A percentile compares a stretch with the other conserved stretches of the same genome.
Conservation (phyloP, 1,139 yeast species). For the Pichia sp. region DNA sequence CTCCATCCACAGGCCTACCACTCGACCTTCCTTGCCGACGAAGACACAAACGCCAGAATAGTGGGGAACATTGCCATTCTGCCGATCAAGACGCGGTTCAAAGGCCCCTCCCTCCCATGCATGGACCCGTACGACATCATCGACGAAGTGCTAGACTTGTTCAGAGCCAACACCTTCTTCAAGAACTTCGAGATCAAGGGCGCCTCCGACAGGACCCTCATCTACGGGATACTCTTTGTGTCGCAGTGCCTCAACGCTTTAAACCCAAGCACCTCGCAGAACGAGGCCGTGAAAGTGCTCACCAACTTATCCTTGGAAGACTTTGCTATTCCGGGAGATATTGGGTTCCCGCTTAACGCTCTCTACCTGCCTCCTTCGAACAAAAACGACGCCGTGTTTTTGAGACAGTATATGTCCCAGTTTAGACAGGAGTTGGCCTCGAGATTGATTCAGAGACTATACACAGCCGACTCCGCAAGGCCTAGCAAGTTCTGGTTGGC, state of each 20-base stretch:
- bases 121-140: constrained; percentile 81
- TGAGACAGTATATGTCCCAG: constrained; percentile 78
- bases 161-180: constrained; percentile 94
- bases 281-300: constrained; percentile 69
- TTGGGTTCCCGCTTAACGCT: constrained; percentile 86
- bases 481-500: constrained; percentile 93
- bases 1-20: constrained; percentile 63
- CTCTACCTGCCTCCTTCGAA: constrained; percentile 75
- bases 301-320: constrained; percentile 84
- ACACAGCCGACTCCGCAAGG: constrained; percentile 44
- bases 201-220: constrained; percentile 88
- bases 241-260: constrained; percentile 78
- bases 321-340: constrained; percentile 91
- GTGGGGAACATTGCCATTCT: constrained; percentile 70
- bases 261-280: constrained; percentile 38
- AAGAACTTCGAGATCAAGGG: constrained; percentile 96
- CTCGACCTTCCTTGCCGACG: constrained; percentile 77
- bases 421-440: constrained; percentile 91
- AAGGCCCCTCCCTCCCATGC: constrained; percentile 91
- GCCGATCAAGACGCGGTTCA: constrained; percentile 75
- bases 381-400: constrained; percentile 69
- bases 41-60: constrained; percentile 42
- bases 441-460: constrained; percentile 71
- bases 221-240: constrained; percentile 89
- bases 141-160: constrained; percentile 86